A percentile compares a stretch with the other conserved stretches of the same genome.
Evolutionary conservation across 352 stramenopile genomes (phyloP).

Genomic region (Pythium angustatum): DNA sequence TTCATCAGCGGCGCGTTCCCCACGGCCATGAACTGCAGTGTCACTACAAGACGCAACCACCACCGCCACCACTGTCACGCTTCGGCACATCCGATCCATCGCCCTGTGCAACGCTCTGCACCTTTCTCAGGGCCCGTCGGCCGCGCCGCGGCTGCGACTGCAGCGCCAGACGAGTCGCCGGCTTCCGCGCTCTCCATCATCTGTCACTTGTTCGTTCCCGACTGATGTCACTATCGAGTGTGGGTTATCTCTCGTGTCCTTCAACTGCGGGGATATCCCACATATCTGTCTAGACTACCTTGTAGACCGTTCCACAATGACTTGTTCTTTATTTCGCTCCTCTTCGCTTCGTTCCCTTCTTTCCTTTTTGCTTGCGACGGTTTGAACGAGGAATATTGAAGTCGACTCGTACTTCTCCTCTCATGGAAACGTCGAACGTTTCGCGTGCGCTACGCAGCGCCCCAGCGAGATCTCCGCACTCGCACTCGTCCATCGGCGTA

Average conservation of each 20-base stretch:
- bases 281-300: background rate
- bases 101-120: background rate
- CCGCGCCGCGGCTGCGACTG: slow-evolving; percentile 6
- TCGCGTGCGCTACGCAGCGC: slow-evolving; percentile 3
- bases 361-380: slow-evolving; percentile 5
- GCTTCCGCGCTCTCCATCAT: slow-evolving; percentile 9
- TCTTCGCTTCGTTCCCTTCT: no score
- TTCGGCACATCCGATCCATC: background rate
- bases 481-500: background rate
- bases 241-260: no score
- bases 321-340: slow-evolving; percentile 32
- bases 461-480: background rate
- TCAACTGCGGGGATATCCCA: background rate
- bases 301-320: slow-evolving; percentile 12
- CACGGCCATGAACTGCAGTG: slow-evolving; percentile 80
- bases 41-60: slow-evolving; percentile 45
- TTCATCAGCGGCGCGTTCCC: slow-evolving; percentile 85
- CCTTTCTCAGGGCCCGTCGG: slow-evolving; percentile 44
- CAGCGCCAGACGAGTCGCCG: background rate
- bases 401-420: slow-evolving; percentile 3
- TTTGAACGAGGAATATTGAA: slow-evolving; percentile 28
- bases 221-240: slow-evolving; percentile 7
- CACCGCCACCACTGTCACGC: no score
- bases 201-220: background rate
- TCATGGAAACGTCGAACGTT: slow-evolving; percentile 14